phyloP scores from a whole-genome alignment of 2,329 filamentous ascomycete species.

The Botrytis tulipae region DNA sequence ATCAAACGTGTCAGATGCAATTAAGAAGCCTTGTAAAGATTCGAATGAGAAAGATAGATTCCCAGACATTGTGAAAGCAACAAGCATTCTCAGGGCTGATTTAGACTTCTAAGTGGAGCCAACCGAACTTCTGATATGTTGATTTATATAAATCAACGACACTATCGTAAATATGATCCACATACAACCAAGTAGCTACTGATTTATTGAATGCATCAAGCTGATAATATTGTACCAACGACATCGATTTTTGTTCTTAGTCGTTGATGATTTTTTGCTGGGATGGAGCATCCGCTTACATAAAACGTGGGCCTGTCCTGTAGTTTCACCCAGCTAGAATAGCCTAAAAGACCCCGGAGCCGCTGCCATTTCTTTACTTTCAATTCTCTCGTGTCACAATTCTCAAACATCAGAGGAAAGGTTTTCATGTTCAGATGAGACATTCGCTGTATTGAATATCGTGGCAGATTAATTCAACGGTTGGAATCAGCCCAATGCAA shows the following conservation, averaged over 20 bases:
- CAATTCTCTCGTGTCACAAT: background rate
- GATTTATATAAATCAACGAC: background rate
- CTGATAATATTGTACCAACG: background rate
- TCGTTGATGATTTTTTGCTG: background rate
- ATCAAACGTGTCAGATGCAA: background rate
- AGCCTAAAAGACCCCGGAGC: background rate
- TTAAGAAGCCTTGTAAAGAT: background rate
- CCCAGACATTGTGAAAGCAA: background rate
- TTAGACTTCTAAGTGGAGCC: background rate
- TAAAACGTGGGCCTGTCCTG: background rate
- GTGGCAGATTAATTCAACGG: background rate
- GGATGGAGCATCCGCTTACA: background rate
- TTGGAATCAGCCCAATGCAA: background rate
- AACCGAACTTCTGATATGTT: background rate
- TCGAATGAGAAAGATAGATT: background rate
- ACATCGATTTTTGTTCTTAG: background rate
- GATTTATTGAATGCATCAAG: background rate
- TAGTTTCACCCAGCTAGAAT: background rate
- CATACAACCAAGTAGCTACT: background rate
- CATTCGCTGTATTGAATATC: background rate
- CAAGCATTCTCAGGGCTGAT: background rate
- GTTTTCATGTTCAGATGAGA: background rate
- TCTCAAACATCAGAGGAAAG: conserved; percentile 3
- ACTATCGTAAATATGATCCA: background rate
- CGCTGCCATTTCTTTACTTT: background rate